A percentile compares a stretch with the other conserved stretches of the same genome.
These are phyloP conservation scores for Terfezia boudieri DNA, from an alignment of 495 filamentous ascomycete species.

Conservation along the genomic window DNA sequence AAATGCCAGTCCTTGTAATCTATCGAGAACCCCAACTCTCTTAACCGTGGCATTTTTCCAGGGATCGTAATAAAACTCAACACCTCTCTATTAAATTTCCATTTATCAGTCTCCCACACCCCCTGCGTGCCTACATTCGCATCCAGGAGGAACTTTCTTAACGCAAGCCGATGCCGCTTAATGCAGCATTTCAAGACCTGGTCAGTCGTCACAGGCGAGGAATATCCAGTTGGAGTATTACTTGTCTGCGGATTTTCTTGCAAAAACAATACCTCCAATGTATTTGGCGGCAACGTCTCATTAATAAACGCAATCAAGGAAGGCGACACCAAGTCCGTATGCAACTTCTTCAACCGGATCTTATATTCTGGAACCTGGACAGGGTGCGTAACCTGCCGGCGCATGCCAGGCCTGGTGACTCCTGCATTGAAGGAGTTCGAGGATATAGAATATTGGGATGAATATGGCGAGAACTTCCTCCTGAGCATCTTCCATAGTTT, in stretches of 20 bases:
- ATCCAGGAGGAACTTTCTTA: constrained; percentile 61
- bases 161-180: constrained; percentile 45
- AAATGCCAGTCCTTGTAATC: constrained; percentile 80
- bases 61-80: constrained; percentile 51
- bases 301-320: constrained; percentile 64
- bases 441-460: neutral
- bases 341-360: constrained; percentile 55
- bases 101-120: constrained; percentile 33
- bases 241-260: constrained; percentile 31
- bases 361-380: constrained; percentile 31
- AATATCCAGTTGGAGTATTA: constrained; percentile 24
- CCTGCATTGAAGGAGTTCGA: constrained; percentile 10
- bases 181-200: constrained; percentile 54
- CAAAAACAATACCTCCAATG: constrained; percentile 61
- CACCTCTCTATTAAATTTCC: constrained; percentile 56
- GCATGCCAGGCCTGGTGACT: constrained; percentile 6
- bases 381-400: neutral
- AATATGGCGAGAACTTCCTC: constrained; percentile 42
- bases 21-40: constrained; percentile 54
- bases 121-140: constrained; percentile 21
- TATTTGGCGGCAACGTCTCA: constrained; percentile 67
- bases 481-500: constrained; percentile 62
- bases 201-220: constrained; percentile 42
- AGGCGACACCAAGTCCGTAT: constrained; percentile 59
- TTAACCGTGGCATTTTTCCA: constrained; percentile 53